Base-by-base conservation (phyloP, 495 filamentous ascomycete species). In the Xylaria curta region DNA sequence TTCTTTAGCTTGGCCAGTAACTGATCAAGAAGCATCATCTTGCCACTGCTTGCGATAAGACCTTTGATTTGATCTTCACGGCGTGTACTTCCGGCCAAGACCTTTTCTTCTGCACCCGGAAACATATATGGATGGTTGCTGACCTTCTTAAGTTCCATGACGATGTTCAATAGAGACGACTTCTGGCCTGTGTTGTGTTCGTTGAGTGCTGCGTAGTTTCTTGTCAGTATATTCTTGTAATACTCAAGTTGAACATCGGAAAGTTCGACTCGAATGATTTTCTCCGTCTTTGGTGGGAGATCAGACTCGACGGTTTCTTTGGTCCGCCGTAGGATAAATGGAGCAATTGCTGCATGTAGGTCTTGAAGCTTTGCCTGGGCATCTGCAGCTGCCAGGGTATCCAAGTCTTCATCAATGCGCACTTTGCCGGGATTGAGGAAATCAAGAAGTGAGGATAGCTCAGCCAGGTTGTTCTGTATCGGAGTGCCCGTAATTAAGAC, bases 61-160 rank as follows among this genome's bases (percentile, higher is more conserved):
- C 90, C 92, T 77, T 95, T 92, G 74, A 98, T 87, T 59, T 93
- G 88, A 78, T 98, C 96, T 76, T 98, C 94, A 19, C 93, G 92
- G 13, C 92, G 89, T 33, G 86, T 86, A 77, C 89, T 92, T 12
- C 91, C 92, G 69, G 87, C 89, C 46, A 98, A 81, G 60, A 97
- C 92, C 51, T 91, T 92, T 42, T 95, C 93, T 79, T 98, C 96
- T 28, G 94, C 96, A 68, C 92, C 93, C 4, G 92, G 91, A 74
- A 99, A 97, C 91, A 98, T 97, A 83, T 97, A 97, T 6, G 96
- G 94, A 77, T 99, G 96, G 73, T 98, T 98, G 86, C 94, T 97
- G 73, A 94, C 94, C 81, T 99, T 99, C 85, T 98, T 98, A 75
- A 99, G 80, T 79, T 99, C 97, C 95, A 99, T 99, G 87, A 98